phyloP scores from a whole-genome alignment of 73 alveolate species.

The Blepharisma japonicum region DNA sequence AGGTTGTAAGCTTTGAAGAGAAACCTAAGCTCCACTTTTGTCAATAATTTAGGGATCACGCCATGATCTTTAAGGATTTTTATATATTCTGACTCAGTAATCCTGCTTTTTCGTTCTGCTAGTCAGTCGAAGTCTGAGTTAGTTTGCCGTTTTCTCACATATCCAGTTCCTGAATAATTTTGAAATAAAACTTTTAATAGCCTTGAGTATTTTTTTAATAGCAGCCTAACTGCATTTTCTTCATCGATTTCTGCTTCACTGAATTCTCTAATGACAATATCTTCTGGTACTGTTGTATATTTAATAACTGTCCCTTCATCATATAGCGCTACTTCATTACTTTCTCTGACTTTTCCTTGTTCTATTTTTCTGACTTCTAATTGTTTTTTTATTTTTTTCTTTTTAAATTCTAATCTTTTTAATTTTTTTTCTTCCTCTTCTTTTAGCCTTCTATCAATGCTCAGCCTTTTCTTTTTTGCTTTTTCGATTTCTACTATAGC shows the following conservation, averaged over 20 bases:
- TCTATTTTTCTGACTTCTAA: slow-evolving; percentile 1
- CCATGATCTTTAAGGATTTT: neutral
- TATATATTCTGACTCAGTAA: neutral
- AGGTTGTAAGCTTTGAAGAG: neutral
- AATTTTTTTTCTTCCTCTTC: neutral
- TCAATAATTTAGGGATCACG: neutral
- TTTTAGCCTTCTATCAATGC: neutral
- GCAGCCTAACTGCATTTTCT: neutral
- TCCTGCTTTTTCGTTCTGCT: neutral
- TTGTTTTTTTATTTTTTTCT: neutral
- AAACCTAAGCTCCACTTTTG: neutral
- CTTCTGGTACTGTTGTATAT: neutral
- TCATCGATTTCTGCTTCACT: neutral
- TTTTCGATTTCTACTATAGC: neutral
- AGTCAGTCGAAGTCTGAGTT: neutral
- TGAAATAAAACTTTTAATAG: neutral
- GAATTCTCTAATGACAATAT: neutral
- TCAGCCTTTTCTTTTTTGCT: neutral
- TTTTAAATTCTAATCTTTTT: neutral
- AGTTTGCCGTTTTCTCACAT: neutral
- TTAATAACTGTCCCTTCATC: neutral
- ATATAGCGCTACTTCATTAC: neutral
- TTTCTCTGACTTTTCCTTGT: neutral
- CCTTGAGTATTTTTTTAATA: neutral
- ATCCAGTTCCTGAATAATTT: neutral